A percentile compares a stretch with the other conserved stretches of the same genome.
phyloP scores from a whole-genome alignment of 2,329 filamentous ascomycete species.

The Aureobasidium sp. region DNA sequence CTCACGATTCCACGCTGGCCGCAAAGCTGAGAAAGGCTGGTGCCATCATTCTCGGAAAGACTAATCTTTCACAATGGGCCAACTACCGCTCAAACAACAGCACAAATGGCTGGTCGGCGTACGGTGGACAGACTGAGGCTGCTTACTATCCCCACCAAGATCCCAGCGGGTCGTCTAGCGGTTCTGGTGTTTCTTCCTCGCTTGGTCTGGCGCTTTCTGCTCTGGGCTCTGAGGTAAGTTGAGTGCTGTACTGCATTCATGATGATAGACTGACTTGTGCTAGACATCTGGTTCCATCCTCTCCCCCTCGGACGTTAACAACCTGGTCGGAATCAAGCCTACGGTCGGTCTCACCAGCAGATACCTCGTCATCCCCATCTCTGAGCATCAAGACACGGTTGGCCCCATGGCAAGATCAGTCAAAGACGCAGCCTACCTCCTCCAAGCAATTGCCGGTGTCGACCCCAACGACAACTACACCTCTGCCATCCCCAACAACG shows the following conservation, averaged over 20 bases:
- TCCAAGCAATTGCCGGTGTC: conserved; percentile 52
- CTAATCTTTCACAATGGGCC: conserved; percentile 59
- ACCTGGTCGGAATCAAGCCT: conserved; percentile 61
- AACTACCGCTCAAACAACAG: conserved; percentile 53
- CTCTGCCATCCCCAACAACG: conserved; percentile 48
- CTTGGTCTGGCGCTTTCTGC: conserved; percentile 54
- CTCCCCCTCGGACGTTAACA: conserved; percentile 49
- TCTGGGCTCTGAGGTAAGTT: conserved; percentile 51
- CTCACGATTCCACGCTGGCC: conserved; percentile 52
- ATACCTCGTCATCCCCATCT: conserved; percentile 59
- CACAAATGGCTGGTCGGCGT: conserved; percentile 57
- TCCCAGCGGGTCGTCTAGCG: conserved; percentile 55
- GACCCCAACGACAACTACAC: conserved; percentile 53
- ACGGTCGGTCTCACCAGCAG: conserved; percentile 59
- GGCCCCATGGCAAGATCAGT: conserved; percentile 54
- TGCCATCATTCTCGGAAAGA: conserved; percentile 59
- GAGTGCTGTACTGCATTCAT: background rate
- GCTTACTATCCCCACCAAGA: conserved; percentile 58
- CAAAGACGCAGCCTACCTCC: conserved; percentile 51
- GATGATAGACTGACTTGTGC: background rate
- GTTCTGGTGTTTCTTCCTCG: conserved; percentile 53
- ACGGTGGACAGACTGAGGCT: conserved; percentile 55
- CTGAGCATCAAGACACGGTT: conserved; percentile 49
- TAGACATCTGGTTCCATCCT: conserved; percentile 58
- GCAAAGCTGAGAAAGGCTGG: conserved; percentile 55